A percentile compares a stretch with the other conserved stretches of the same genome.
Evolutionary conservation across 2,329 filamentous ascomycete species (phyloP).

Genomic region (Bipolaris bicolor): DNA sequence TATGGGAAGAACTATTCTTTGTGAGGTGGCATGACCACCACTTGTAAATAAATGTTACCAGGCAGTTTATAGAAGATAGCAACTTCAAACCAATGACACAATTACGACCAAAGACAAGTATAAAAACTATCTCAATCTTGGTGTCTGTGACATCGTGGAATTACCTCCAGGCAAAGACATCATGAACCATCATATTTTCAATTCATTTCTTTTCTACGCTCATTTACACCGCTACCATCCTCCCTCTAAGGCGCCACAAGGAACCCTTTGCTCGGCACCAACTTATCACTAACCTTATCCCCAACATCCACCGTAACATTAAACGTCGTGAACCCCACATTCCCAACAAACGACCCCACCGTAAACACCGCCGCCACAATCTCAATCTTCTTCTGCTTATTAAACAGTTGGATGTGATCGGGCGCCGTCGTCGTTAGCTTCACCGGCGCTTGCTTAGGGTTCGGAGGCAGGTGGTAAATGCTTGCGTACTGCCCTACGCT

Average conservation of each 20-base stretch:
- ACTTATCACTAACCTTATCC: constrained; percentile 19
- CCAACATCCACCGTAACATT: constrained; percentile 32
- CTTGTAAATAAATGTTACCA: background rate
- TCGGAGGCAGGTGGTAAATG: constrained; percentile 18
- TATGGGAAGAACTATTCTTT: constrained; percentile 26
- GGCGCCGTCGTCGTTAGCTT: too few relatives aligned
- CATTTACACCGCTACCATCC: background rate
- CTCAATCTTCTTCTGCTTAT: background rate
- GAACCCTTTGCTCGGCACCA: background rate
- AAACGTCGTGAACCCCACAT: constrained; percentile 19
- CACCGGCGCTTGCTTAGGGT: too few relatives aligned
- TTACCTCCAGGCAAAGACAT: background rate
- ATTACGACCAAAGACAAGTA: too few relatives aligned
- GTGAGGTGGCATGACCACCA: background rate
- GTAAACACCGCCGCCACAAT: constrained; percentile 28
- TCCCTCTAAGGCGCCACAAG: background rate
- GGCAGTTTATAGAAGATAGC: too few relatives aligned
- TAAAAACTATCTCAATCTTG: background rate
- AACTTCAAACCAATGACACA: too few relatives aligned
- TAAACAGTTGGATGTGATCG: too few relatives aligned
- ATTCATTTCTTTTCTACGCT: background rate
- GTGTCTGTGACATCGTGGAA: background rate
- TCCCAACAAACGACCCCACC: constrained; percentile 19
- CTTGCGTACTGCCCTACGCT: constrained; percentile 42
- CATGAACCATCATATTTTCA: background rate